These are phyloP conservation scores for Chlamydomonas schloesseri DNA, from an alignment of 139 green algal genomes.

Conservation along the genomic window DNA sequence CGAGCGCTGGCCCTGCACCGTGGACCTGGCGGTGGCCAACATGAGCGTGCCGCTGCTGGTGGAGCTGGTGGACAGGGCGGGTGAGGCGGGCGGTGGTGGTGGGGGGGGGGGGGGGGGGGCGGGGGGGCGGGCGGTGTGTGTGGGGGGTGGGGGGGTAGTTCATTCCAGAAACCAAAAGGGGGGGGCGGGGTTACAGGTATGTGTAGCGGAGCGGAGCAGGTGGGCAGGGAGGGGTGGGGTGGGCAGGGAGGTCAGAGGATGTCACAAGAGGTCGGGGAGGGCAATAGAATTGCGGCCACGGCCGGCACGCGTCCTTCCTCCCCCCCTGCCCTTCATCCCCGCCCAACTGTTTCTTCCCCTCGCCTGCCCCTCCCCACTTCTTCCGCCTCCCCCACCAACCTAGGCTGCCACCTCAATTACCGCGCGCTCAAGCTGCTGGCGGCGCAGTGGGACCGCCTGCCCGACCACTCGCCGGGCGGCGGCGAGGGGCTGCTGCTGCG, in stretches of 20 bases:
- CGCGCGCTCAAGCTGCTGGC: constrained; percentile 33
- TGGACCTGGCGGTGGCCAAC: constrained; percentile 34
- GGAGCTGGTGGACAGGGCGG: constrained; percentile 34
- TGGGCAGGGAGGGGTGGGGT: no score
- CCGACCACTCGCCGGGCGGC: not conserved
- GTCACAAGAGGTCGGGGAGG: no score
- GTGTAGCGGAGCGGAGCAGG: no score
- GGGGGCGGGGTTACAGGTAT: no score
- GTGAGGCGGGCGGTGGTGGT: not conserved
- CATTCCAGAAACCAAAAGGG: no score
- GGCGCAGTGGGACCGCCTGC: constrained; percentile 32
- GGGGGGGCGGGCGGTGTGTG: not conserved
- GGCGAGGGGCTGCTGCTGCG: constrained; percentile 38
- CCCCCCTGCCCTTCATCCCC: no score
- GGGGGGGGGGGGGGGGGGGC: not conserved
- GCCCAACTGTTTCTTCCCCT: no score
- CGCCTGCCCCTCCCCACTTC: no score
- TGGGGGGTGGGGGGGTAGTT: no score
- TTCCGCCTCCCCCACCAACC: not conserved
- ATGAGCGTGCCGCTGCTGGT: constrained; percentile 21
- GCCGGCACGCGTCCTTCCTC: no score
- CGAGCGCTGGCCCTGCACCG: not conserved
- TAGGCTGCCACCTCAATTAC: constrained; percentile 37
- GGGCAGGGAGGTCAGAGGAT: no score
- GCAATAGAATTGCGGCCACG: no score